Base-by-base conservation (phyloP, 2,329 filamentous ascomycete genomes). In the Ceratocystis cubensis region DNA sequence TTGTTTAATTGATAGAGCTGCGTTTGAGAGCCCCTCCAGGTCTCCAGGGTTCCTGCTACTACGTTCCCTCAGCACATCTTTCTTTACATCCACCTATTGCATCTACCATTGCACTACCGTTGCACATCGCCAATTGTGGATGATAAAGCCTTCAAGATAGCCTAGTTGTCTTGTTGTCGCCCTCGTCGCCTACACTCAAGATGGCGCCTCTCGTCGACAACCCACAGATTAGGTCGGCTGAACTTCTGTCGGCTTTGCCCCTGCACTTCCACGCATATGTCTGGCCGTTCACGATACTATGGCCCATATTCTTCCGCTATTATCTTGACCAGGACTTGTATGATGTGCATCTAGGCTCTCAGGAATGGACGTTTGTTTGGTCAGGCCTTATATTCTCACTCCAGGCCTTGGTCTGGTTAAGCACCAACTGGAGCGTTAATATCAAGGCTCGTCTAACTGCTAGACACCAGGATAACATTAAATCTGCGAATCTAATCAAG, bases 331-430 rank as follows among this genome's bases (percentile, higher is more conserved):
- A 86, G 69, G 87, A 91, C 65, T 85, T 89, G 71, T 99, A 99
- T 76, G 88, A 96, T 71, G 88, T 87, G 74, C 87, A 97, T 79
- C 95, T 99, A 70, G 85, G 88, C 72, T 92, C 88, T n/a, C 86
- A 88, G 71, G 94, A 99, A 81, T 99, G 94, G 93, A 97, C 95
- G 0, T 96, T 96, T 75, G 90, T 99, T 69, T 99, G 90, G 86
- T 84, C 88, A 70, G 93, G 89, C 72, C 82, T 85, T 71, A 96
- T 99, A 74, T 81, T 95, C 75, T 96, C 92, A 10, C 73, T 88
- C 66, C 95, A 99, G 79, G 86, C 89, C 70, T 82, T 99, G 70
- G 79, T 91, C 71, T 99, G 94, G 93, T 82, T 99, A 69, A 93
- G 89, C 79, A 99, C 94, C 61, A 91, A 97, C 78, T 99, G 94